Evolutionary conservation across 345 rosid genomes (phyloP).

Genomic region (Anacardium occidentale): DNA sequence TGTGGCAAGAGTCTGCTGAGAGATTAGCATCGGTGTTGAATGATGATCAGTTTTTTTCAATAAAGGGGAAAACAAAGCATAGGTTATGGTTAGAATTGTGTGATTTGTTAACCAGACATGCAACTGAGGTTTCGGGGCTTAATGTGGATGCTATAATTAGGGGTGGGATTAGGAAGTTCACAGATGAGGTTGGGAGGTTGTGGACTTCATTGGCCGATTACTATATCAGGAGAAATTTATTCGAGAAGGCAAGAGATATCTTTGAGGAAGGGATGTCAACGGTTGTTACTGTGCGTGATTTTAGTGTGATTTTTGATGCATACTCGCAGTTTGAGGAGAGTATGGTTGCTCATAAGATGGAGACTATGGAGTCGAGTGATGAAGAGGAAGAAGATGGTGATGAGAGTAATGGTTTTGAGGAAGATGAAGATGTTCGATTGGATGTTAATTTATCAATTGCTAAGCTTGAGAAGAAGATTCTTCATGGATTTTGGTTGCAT

Average conservation of each 20-base stretch:
- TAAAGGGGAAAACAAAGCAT: conserved; percentile 89
- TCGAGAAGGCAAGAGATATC: conserved; percentile 89
- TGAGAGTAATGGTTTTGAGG: conserved; percentile 47
- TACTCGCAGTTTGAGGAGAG: conserved; percentile 82
- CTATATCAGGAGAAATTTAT: conserved; percentile 76
- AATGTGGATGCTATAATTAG: conserved; percentile 94
- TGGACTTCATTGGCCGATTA: conserved; percentile 98
- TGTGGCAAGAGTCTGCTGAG: conserved; percentile 94
- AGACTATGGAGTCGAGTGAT: conserved; percentile 56
- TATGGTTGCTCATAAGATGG: conserved; percentile 70
- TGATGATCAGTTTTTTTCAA: conserved; percentile 76
- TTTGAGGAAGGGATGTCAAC: conserved; percentile 97
- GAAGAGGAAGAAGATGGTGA: conserved; percentile 53
- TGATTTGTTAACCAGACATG: conserved; percentile 79
- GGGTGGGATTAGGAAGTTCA: conserved; percentile 93
- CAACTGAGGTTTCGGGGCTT: conserved; percentile 77
- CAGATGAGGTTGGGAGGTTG: conserved; percentile 85
- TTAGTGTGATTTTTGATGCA: conserved; percentile 88
- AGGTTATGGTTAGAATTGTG: conserved; percentile 91
- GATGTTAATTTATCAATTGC: conserved; percentile 48
- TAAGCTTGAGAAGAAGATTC: conserved; percentile 75
- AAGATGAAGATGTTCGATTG: conserved; percentile 69
- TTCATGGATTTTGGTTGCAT: conserved; percentile 80
- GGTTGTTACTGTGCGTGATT: conserved; percentile 90
- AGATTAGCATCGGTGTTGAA: conserved; percentile 85